A percentile compares a stretch with the other conserved stretches of the same genome.
Conservation (phyloP, 192 early-diverging fungal genomes). For the Backusella parvicylindrica region DNA sequence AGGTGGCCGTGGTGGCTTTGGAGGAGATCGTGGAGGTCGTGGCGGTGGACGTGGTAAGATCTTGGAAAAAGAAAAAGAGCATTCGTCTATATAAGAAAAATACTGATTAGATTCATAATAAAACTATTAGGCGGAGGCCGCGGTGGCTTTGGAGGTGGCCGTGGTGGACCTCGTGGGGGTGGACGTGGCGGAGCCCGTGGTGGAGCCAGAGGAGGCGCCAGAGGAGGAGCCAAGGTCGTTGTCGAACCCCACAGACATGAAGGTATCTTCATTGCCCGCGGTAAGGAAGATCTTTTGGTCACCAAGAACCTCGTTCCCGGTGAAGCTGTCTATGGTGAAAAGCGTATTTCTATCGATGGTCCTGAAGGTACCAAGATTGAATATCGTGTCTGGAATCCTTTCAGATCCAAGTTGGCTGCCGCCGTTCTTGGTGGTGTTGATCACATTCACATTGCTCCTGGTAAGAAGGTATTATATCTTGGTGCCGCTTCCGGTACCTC, state of each 20-base stretch:
- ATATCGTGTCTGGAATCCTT: slow-evolving; percentile 99
- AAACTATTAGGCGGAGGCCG: slow-evolving; percentile 36
- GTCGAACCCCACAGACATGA: slow-evolving; percentile 97
- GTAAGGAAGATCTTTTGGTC: slow-evolving; percentile 97
- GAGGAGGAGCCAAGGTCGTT: slow-evolving; percentile 90
- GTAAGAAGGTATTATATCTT: slow-evolving; percentile 97
- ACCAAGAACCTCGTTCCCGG: slow-evolving; percentile 99
- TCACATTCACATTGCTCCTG: slow-evolving; percentile 90
- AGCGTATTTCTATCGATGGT: slow-evolving; percentile 95
- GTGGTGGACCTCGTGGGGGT: slow-evolving; percentile 38
- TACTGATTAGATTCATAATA: too few relatives aligned
- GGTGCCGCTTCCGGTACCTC: slow-evolving; percentile 94
- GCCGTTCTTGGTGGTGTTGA: slow-evolving; percentile 96
- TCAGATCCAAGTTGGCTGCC: slow-evolving; percentile 98
- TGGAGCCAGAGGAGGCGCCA: slow-evolving; percentile 71
- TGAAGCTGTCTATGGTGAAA: slow-evolving; percentile 96
- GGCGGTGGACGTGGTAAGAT: slow-evolving; percentile 37
- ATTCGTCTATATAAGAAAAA: too few relatives aligned
- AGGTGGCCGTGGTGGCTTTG: slow-evolving; percentile 43
- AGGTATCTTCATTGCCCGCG: slow-evolving; percentile 93
- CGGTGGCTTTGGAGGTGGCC: slow-evolving; percentile 30
- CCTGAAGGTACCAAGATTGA: slow-evolving; percentile 93
- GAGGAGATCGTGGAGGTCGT: slow-evolving; percentile 42
- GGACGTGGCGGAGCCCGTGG: slow-evolving; percentile 59
- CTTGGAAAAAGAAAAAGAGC: too few relatives aligned